Percentiles rank a stretch among this genome's conserved stretches.
These are phyloP conservation scores for Quercus bicolor DNA, from an alignment of 306 rosid genomes.

Conservation along the genomic window DNA sequence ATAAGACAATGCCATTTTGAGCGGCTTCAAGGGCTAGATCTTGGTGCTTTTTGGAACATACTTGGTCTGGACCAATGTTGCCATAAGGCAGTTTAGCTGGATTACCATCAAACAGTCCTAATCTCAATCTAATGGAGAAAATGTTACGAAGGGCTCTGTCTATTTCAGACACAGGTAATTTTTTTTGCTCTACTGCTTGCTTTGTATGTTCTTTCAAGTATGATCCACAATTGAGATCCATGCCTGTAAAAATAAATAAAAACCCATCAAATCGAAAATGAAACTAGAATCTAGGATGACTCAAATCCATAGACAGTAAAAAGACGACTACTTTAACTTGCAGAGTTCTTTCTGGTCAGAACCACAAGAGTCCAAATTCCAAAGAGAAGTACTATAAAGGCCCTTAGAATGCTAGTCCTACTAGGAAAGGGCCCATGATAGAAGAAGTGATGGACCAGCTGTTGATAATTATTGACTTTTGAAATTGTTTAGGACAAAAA, in stretches of 20 bases:
- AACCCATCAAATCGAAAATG: too few species aligned
- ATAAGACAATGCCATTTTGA: constrained; percentile 75
- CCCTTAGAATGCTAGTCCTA: too few species aligned
- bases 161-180: constrained; percentile 37
- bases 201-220: constrained; percentile 54
- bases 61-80: constrained; percentile 55
- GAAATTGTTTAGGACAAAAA: too few species aligned
- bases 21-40: constrained; percentile 85
- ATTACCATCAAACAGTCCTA: constrained; percentile 76
- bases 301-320: too few species aligned
- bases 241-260: constrained; percentile 39
- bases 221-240: constrained; percentile 81
- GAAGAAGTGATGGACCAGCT: too few species aligned
- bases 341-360: too few species aligned
- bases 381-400: too few species aligned
- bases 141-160: constrained; percentile 86
- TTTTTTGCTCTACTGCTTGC: constrained; percentile 57
- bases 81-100: constrained; percentile 57
- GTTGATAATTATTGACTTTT: too few species aligned
- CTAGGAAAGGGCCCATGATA: too few species aligned
- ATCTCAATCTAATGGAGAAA: constrained; percentile 69
- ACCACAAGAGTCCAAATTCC: too few species aligned
- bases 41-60: constrained; percentile 65
- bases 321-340: too few species aligned
- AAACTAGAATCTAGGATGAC: too few species aligned